Percentiles rank a stretch among this genome's conserved stretches.
These are phyloP conservation scores for Colletotrichum sojae DNA, from an alignment of 2,329 filamentous ascomycete species.

Conservation along the genomic window DNA sequence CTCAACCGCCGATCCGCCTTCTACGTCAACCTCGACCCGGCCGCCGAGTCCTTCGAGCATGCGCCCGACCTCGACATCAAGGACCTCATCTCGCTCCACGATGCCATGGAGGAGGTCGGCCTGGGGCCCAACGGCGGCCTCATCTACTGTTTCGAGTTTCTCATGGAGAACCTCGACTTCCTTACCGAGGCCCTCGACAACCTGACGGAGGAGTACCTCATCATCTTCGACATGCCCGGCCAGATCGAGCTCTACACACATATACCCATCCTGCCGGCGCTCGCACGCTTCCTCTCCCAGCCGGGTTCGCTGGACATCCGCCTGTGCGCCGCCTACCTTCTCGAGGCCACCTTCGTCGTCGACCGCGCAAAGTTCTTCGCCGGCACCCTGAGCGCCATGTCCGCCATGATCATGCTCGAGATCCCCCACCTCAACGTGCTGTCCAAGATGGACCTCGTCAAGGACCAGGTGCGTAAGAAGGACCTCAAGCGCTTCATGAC, in stretches of 20 bases:
- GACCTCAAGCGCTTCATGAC: conserved; percentile 93
- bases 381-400: conserved; percentile 96
- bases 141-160: conserved; percentile 97
- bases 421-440: conserved; percentile 96
- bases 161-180: conserved; percentile 95
- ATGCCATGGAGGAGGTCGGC: conserved; percentile 96
- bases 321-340: conserved; percentile 92
- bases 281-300: conserved; percentile 85
- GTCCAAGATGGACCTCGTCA: conserved; percentile 97
- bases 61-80: conserved; percentile 95
- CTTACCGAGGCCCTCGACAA: conserved; percentile 87
- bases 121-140: conserved; percentile 93
- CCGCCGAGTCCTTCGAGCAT: conserved; percentile 93
- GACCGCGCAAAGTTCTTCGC: conserved; percentile 98
- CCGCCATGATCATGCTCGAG: conserved; percentile 98
- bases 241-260: conserved; percentile 99
- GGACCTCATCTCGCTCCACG: conserved; percentile 91
- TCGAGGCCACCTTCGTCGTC: conserved; percentile 95
- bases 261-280: conserved; percentile 88
- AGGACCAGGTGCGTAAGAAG: conserved; percentile 87
- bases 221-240: conserved; percentile 98
- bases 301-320: conserved; percentile 88
- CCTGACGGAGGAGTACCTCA: conserved; percentile 94
- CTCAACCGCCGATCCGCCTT: conserved; percentile 94
- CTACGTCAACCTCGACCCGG: conserved; percentile 98